Percentiles rank a stretch among this genome's conserved stretches.
Conservation (phyloP, 2,329 filamentous ascomycete genomes). For the Fusarium mexicanum region DNA sequence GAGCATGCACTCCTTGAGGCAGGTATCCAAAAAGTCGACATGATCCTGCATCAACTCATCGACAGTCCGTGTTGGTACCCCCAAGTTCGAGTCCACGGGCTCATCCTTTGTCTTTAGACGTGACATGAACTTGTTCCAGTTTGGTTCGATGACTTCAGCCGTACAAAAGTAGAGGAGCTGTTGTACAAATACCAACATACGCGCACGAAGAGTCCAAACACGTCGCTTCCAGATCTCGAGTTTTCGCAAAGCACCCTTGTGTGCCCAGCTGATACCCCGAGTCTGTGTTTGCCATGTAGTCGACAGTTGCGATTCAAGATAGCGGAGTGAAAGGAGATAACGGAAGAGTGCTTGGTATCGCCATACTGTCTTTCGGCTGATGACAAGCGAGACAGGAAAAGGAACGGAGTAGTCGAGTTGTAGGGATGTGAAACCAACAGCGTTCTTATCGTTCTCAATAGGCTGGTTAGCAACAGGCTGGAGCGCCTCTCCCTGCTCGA, state of each 20-base stretch:
- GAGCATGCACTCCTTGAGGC: constrained; percentile 98
- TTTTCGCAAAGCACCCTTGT: constrained; percentile 75
- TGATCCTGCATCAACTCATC: constrained; percentile 99
- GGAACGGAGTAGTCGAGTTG: constrained; percentile 95
- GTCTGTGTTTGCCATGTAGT: constrained; percentile 92
- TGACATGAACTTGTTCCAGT: constrained; percentile 95
- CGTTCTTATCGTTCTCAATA: constrained; percentile 85
- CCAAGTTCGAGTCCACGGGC: constrained; percentile 39
- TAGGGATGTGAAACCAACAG: constrained; percentile 89
- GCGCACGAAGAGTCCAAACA: constrained; percentile 88
- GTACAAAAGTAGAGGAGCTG: constrained; percentile 98
- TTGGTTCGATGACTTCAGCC: constrained; percentile 95
- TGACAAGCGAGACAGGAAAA: constrained; percentile 93
- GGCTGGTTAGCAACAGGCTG: constrained; percentile 74
- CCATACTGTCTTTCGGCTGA: constrained; percentile 95
- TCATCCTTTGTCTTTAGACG: constrained; percentile 73
- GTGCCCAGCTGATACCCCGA: constrained; percentile 82
- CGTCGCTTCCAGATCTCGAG: constrained; percentile 93
- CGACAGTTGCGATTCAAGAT: constrained; percentile 88
- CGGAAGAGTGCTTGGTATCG: constrained; percentile 96
- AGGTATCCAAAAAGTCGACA: constrained; percentile 97
- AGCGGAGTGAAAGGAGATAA: constrained; percentile 87
- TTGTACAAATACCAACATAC: constrained; percentile 97
- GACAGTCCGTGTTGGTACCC: constrained; percentile 73
- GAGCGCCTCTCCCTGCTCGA: constrained; percentile 88